Evolutionary conservation across 1,284 basidiomycete species (phyloP).

Genomic region (Pascua guehoae): DNA sequence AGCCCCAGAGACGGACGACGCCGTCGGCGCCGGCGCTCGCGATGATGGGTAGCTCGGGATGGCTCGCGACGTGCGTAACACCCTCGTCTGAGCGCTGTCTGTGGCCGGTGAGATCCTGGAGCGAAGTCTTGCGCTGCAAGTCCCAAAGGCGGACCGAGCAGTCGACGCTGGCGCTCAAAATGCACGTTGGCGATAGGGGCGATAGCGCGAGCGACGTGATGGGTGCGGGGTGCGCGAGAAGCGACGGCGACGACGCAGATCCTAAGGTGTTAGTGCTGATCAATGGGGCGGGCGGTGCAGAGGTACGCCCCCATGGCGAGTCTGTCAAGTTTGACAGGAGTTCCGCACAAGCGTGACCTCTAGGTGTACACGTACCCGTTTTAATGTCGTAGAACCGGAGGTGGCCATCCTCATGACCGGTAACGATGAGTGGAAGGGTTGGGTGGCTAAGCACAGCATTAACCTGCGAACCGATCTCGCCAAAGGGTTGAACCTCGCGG

Average conservation of each 20-base stretch:
- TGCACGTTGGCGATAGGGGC: constrained; percentile 61
- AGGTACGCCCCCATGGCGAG: too few species aligned
- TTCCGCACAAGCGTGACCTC: background rate
- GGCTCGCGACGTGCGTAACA: constrained; percentile 58
- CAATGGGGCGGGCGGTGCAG: too few species aligned
- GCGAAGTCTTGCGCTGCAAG: constrained; percentile 60
- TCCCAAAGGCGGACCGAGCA: constrained; percentile 96
- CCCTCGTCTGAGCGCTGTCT: constrained; percentile 85
- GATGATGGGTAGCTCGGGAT: constrained; percentile 78
- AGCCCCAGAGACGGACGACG: constrained; percentile 73
- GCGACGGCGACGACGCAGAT: constrained; percentile 72
- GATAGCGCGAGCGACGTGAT: constrained; percentile 89
- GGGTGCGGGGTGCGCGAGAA: constrained; percentile 84
- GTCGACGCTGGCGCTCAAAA: constrained; percentile 89
- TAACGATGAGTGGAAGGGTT: constrained; percentile 79
- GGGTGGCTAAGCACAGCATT: constrained; percentile 89
- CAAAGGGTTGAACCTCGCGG: constrained; percentile 66
- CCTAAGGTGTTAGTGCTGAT: constrained; percentile 2
- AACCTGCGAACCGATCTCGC: constrained; percentile 63
- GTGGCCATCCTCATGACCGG: constrained; percentile 89
- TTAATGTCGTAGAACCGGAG: constrained; percentile 83
- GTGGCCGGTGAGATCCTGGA: constrained; percentile 84
- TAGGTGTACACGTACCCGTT: constrained; percentile 51
- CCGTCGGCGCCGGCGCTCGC: constrained; percentile 92
- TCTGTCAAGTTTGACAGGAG: background rate